Percentiles rank a stretch among this genome's conserved stretches.
phyloP scores from a whole-genome alignment of 2,329 filamentous ascomycete genomes.

The Xylaria sp. region DNA sequence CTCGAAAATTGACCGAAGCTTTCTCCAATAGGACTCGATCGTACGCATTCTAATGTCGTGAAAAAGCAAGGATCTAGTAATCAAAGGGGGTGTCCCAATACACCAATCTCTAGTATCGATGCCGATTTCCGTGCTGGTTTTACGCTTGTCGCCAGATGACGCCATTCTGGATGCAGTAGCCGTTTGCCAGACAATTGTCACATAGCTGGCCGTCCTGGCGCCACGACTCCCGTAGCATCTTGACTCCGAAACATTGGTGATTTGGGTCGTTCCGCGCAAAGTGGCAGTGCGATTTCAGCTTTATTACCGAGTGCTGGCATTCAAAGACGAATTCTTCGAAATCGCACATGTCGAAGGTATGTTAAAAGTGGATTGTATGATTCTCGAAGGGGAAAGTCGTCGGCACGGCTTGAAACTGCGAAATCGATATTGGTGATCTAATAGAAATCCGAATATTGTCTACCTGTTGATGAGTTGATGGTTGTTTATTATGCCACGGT shows the following conservation, averaged over 20 bases:
- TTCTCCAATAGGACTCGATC: neutral
- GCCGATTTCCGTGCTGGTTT: conserved; percentile 10
- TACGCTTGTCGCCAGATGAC: conserved; percentile 39
- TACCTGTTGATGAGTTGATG: conserved; percentile 1
- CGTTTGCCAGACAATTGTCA: conserved; percentile 55
- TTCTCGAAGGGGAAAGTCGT: neutral
- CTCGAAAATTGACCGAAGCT: neutral
- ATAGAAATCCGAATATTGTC: neutral
- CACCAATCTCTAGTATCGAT: conserved; percentile 6
- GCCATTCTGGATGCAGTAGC: conserved; percentile 42
- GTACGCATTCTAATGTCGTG: neutral
- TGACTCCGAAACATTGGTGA: conserved; percentile 75
- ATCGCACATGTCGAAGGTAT: conserved; percentile 67
- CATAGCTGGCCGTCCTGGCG: conserved; percentile 63
- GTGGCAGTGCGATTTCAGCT: conserved; percentile 77
- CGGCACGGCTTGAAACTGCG: neutral
- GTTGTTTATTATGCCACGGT: neutral
- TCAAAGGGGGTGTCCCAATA: neutral
- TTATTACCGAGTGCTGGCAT: conserved; percentile 69
- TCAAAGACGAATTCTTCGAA: conserved; percentile 75
- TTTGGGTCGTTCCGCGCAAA: conserved; percentile 76
- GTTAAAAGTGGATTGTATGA: neutral
- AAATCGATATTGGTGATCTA: neutral
- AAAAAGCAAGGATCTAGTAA: neutral
- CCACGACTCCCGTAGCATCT: conserved; percentile 70